Conservation (phyloP, 1,284 basidiomycete species). For the Sanghuangporus baumii region DNA sequence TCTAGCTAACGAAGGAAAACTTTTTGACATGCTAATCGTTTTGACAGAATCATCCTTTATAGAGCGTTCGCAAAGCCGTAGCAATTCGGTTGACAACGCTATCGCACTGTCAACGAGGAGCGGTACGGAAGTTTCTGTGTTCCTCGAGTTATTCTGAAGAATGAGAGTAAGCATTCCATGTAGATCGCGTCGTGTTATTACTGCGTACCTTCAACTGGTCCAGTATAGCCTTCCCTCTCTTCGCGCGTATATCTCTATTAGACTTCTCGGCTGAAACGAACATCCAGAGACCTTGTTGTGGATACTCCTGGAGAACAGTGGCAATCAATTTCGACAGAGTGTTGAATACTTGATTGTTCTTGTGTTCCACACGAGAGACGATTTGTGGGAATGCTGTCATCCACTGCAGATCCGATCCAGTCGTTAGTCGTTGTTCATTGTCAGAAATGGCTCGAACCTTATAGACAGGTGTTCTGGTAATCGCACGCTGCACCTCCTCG, state of each 20-base stretch:
- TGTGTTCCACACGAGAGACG: slow-evolving; percentile 88
- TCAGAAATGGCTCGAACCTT: slow-evolving; percentile 47
- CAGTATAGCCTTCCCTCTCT: slow-evolving; percentile 63
- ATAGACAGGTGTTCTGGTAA: slow-evolving; percentile 64
- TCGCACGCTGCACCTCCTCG: slow-evolving; percentile 44
- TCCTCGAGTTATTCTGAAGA: slow-evolving; percentile 35
- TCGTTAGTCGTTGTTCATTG: background rate
- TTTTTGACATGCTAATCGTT: slow-evolving; percentile 53
- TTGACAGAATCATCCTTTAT: slow-evolving; percentile 43
- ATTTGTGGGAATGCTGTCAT: slow-evolving; percentile 96
- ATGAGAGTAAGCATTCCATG: background rate
- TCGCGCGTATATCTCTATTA: slow-evolving; percentile 57
- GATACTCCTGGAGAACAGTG: slow-evolving; percentile 75
- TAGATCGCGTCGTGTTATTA: background rate
- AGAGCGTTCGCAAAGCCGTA: slow-evolving; percentile 59
- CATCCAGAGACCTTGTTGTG: slow-evolving; percentile 91
- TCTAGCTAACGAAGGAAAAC: slow-evolving; percentile 57
- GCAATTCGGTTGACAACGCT: slow-evolving; percentile 62
- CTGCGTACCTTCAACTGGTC: slow-evolving; percentile 53
- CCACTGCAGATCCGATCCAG: slow-evolving; percentile 57
- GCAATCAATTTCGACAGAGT: slow-evolving; percentile 70
- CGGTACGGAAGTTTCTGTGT: slow-evolving; percentile 36
- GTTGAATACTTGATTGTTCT: slow-evolving; percentile 61
- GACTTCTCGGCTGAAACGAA: slow-evolving; percentile 90
- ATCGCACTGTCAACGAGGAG: slow-evolving; percentile 51